A percentile compares a stretch with the other conserved stretches of the same genome.
phyloP scores from a whole-genome alignment of 2,329 filamentous ascomycete genomes.

The Apiospora sp. region DNA sequence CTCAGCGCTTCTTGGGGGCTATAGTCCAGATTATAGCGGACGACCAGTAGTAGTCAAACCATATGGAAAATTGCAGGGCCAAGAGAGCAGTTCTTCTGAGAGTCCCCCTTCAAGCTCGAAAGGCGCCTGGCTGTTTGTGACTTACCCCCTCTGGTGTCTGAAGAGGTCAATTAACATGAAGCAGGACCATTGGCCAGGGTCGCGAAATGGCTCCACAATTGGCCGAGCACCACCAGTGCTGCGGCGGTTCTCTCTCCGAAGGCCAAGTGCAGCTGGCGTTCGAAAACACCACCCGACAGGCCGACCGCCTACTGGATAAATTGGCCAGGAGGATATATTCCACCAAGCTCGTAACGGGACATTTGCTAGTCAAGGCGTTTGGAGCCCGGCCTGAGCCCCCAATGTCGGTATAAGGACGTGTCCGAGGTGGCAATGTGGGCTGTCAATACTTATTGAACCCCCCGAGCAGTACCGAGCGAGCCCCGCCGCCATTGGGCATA shows the following conservation, averaged over 20 bases:
- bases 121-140: neutral
- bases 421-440: neutral
- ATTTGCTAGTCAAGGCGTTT: neutral
- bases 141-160: neutral
- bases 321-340: neutral
- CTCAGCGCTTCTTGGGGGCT: neutral
- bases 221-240: neutral
- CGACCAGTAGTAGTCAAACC: neutral
- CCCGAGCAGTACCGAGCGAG: too few relatives aligned
- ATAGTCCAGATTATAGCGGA: neutral
- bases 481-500: neutral
- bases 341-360: constrained; percentile 8
- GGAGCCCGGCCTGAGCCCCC: neutral
- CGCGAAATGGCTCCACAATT: neutral
- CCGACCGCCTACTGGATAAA: neutral
- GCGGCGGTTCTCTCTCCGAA: constrained; percentile 15
- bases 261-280: neutral
- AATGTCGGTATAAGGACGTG: neutral
- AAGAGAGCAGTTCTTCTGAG: neutral
- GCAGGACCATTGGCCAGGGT: constrained; percentile 12
- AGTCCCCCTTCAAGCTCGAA: neutral
- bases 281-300: neutral
- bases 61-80: neutral
- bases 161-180: constrained; percentile 16
- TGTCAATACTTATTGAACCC: neutral